Percentiles rank a stretch among this genome's conserved stretches.
phyloP scores from a whole-genome alignment of 2,329 filamentous ascomycete species.

The Monosporascus sp. region DNA sequence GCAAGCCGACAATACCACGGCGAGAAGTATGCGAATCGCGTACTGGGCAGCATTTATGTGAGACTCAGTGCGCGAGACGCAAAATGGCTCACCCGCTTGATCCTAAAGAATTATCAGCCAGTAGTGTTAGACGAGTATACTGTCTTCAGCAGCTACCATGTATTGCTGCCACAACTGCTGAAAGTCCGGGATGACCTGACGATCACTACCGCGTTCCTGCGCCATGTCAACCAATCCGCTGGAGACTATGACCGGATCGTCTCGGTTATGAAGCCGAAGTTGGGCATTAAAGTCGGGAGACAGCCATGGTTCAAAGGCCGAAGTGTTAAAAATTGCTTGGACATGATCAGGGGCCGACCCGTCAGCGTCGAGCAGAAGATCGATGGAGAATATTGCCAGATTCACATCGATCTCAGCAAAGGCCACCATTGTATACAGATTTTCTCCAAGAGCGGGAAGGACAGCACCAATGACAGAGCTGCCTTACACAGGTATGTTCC shows the following conservation, averaged over 20 bases:
- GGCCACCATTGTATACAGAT: slow-evolving; percentile 60
- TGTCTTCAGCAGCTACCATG: slow-evolving; percentile 59
- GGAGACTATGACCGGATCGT: slow-evolving; percentile 20
- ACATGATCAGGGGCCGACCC: slow-evolving; percentile 52
- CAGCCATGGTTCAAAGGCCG: slow-evolving; percentile 61
- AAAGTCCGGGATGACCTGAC: slow-evolving; percentile 65
- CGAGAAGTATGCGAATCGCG: slow-evolving; percentile 31
- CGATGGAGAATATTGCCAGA: slow-evolving; percentile 86
- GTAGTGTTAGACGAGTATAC: slow-evolving; percentile 53
- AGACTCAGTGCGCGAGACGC: slow-evolving; percentile 62
- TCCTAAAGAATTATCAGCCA: slow-evolving; percentile 72
- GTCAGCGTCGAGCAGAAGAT: slow-evolving; percentile 79
- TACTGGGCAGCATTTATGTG: slow-evolving; percentile 52
- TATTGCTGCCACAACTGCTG: slow-evolving; percentile 63
- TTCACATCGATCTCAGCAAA: slow-evolving; percentile 68
- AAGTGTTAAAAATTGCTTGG: slow-evolving; percentile 69
- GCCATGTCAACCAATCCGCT: slow-evolving; percentile 21
- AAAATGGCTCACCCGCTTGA: slow-evolving; percentile 81
- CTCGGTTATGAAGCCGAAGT: slow-evolving; percentile 40
- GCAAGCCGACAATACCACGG: slow-evolving; percentile 22
- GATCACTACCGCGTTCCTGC: slow-evolving; percentile 52
- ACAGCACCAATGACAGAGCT: slow-evolving; percentile 69
- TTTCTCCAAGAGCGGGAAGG: slow-evolving; percentile 89
- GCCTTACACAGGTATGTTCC: slow-evolving; percentile 49
- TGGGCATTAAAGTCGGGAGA: slow-evolving; percentile 61